Evolutionary conservation across 148 eudicot genomes (phyloP), one percentile per base, ranked within the genome.

Genomic region (Camellia sinensis): DNA sequence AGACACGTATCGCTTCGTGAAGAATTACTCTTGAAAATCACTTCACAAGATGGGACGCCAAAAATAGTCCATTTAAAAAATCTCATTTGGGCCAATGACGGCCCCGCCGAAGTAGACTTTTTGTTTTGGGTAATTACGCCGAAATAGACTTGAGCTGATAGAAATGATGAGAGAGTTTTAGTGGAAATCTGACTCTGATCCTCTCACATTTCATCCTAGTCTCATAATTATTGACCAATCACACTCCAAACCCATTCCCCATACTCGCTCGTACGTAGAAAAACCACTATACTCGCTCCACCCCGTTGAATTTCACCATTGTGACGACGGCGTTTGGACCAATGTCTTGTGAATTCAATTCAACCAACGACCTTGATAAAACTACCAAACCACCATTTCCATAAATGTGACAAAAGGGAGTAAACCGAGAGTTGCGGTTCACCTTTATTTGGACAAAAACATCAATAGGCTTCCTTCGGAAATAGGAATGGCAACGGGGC

Each of bases 171-270:
- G 3, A 54, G 59, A 54, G 59, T 54, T 54, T 54, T 68, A 17
- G 52, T 41, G 72, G 72, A 68, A 29, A 43, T 68, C 72, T 17
- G 52, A 68, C 67, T 64, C 72, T 68, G 43, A 68, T 41, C 48
- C 52, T 18, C 46, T 54, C 59, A 54, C 12, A 54, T 54, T 54
- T 54, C 59, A 54, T 54, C 59, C 59, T 6, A 54, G 59, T 54
- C 43, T 67, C 70, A 67, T 40, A 37, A 40, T 37, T 40, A 67
- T 40, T 3, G n/a, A 66, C 44, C 71, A 37, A 40, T 37, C 45
- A 67, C 21, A 67, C 72, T 1, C 29, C n/a, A 43, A 43, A 68
- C 4, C 52, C 17, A 5, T 43, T 2, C 13, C 21, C 7, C 21
- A 13, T 43, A 68, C 72, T 68, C 52, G 52, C 72, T 68, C 72